Evolutionary conservation across 2,329 filamentous ascomycete genomes (phyloP), one percentile per base, ranked within the genome.

Genomic region (Penicillium sp.): DNA sequence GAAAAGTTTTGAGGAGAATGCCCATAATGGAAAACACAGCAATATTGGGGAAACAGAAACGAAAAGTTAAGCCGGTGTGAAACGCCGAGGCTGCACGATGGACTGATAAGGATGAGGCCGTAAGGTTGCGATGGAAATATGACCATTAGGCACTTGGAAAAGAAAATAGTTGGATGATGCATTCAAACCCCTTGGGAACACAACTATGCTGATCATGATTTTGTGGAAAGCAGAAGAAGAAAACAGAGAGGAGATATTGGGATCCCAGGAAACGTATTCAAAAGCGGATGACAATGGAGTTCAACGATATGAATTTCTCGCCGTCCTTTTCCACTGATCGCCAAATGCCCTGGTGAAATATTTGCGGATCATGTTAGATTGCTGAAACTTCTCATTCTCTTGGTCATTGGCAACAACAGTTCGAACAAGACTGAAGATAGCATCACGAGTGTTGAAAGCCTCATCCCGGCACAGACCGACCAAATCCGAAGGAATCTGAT

Each of bases 311-410:
- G 18, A 20, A 4, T 18, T 9, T 45, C 69, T 69, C 66, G 84
- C 79, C 61, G 40, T 43, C 46, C 51, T 42, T 46, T 67, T 25
- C 43, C 29, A 40, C 42, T 33, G 35, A 25, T 47, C 23, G 37
- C 59, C 57, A 49, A 45, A 56, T 44, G 55, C 54, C 35, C 26
- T 46, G 50, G 61, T 55, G 48, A 62, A 58, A 33, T 40, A 50
- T 42, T 41, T 48, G 51, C 53, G 49, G 53, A 54, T 37, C 37
- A 23, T 54, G 69, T 79, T 80, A 67, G 81, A 67, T 62, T 53
- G 82, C 73, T 15, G 77, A 7, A n/a, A 37, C 8, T 37, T 11
- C n/a, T 37, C 33, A 37, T 8, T 9, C 15, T n/a, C n/a, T 18
- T n/a, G 33, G n/a, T 37, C 33, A n/a, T 18, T 37, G 33, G 33